phyloP scores from a whole-genome alignment of 768 basidiomycete genomes.

The Panaeolus papilionaceus region DNA sequence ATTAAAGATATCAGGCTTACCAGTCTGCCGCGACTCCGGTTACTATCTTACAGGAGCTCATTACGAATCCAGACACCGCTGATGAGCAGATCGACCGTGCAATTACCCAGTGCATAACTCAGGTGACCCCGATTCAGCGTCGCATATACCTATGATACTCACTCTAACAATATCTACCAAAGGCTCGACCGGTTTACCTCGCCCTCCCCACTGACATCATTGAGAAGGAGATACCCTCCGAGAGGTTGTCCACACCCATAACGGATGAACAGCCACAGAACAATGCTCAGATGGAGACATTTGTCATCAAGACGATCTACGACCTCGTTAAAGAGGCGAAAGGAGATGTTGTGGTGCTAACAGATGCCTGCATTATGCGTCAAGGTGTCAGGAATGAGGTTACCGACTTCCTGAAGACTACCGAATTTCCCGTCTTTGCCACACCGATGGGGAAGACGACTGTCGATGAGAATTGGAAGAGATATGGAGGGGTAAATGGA shows the following conservation, averaged over 20 bases:
- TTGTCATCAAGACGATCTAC: constrained; percentile 73
- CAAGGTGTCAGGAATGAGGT: constrained; percentile 67
- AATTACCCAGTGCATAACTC: constrained; percentile 66
- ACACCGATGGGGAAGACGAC: constrained; percentile 82
- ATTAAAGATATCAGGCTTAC: constrained; percentile 71
- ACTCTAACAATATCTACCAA: background rate
- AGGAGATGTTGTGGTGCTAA: constrained; percentile 73
- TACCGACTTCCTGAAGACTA: constrained; percentile 63
- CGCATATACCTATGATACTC: background rate
- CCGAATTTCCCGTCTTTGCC: constrained; percentile 72
- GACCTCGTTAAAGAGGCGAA: constrained; percentile 63
- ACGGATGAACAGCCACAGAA: constrained; percentile 54
- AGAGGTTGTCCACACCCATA: constrained; percentile 64
- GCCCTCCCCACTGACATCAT: constrained; percentile 84
- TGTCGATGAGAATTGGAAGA: constrained; percentile 66
- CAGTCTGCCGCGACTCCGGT: constrained; percentile 74
- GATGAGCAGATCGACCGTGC: constrained; percentile 78
- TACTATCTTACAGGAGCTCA: constrained; percentile 64
- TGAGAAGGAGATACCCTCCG: constrained; percentile 63
- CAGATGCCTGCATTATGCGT: constrained; percentile 78
- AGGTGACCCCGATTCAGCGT: constrained; percentile 36
- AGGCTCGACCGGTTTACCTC: constrained; percentile 86
- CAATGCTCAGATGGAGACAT: constrained; percentile 61
- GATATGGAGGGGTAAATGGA: constrained; percentile 71
- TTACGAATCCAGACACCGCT: constrained; percentile 61